phyloP scores from a whole-genome alignment of 2,329 filamentous ascomycete genomes.

The Epichloe scottii region DNA sequence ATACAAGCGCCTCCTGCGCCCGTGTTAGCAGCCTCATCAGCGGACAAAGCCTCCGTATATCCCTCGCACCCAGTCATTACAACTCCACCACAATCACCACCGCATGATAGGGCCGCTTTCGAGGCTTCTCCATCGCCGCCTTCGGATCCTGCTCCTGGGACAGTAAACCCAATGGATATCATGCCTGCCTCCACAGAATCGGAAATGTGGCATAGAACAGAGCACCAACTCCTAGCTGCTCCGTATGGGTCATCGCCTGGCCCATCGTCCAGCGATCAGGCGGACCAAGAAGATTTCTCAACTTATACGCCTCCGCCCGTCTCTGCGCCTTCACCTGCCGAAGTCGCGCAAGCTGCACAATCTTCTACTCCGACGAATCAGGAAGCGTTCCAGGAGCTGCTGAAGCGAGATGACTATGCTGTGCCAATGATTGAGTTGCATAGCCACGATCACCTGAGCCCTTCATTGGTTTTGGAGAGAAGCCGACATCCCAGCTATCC shows the following conservation, averaged over 20 bases:
- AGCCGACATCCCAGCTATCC: constrained; percentile 21
- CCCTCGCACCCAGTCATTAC: not conserved
- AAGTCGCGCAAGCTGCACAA: constrained; percentile 15
- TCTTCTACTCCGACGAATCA: constrained; percentile 15
- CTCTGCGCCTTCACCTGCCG: constrained; percentile 6
- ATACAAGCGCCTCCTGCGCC: constrained; percentile 3
- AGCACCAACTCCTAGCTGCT: constrained; percentile 21
- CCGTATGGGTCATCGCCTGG: constrained; percentile 15
- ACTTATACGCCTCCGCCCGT: constrained; percentile 10
- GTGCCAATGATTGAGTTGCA: constrained; percentile 14
- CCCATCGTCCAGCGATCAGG: constrained; percentile 1
- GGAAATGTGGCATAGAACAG: constrained; percentile 25
- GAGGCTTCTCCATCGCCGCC: constrained; percentile 18
- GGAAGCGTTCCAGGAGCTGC: not conserved
- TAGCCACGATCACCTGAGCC: constrained; percentile 14
- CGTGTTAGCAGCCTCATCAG: constrained; percentile 7
- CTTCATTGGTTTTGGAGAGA: constrained; percentile 11
- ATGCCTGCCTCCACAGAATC: constrained; percentile 31
- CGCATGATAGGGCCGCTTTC: constrained; percentile 2
- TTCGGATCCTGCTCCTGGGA: constrained; percentile 28
- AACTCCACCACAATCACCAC: constrained; percentile 3
- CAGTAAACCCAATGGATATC: constrained; percentile 41
- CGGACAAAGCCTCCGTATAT: constrained; percentile 1
- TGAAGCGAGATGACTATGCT: constrained; percentile 11
- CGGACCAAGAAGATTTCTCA: constrained; percentile 1